These are phyloP conservation scores for Exophiala xenobiotica DNA, from an alignment of 2,329 filamentous ascomycete species.

Conservation along the genomic window DNA sequence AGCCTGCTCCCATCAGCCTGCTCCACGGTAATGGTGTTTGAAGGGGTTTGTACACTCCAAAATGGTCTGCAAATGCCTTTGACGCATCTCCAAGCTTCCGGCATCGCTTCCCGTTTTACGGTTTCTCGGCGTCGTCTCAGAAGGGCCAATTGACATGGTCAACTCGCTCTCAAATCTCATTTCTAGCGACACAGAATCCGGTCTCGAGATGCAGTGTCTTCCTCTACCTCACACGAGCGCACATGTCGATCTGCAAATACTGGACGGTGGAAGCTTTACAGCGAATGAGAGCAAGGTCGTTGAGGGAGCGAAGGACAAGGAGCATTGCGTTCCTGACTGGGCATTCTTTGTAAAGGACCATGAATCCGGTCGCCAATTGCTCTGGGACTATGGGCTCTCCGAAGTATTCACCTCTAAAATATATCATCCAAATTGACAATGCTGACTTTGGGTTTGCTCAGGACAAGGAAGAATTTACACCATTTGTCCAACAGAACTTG, in stretches of 20 bases:
- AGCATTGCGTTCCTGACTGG: not conserved
- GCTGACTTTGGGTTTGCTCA: not conserved
- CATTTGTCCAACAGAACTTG: not conserved
- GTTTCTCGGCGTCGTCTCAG: too few species aligned
- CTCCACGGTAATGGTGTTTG: too few species aligned
- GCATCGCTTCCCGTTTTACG: too few species aligned
- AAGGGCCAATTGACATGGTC: too few species aligned
- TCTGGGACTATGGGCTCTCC: not conserved
- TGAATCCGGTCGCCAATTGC: not conserved
- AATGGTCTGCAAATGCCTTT: too few species aligned
- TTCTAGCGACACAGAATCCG: too few species aligned
- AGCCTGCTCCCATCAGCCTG: too few species aligned
- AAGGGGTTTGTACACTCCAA: too few species aligned
- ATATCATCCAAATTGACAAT: too few species aligned
- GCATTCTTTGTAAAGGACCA: not conserved
- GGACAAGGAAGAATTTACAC: not conserved
- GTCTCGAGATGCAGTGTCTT: too few species aligned
- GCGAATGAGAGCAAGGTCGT: not conserved
- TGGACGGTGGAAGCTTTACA: constrained; percentile 1
- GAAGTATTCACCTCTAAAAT: not conserved
- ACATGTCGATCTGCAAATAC: not conserved
- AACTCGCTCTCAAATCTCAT: too few species aligned
- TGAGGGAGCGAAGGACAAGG: not conserved
- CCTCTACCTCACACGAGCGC: not conserved
- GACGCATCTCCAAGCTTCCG: too few species aligned